phyloP scores from a whole-genome alignment of 768 basidiomycete genomes.

The Hericium alpestre region DNA sequence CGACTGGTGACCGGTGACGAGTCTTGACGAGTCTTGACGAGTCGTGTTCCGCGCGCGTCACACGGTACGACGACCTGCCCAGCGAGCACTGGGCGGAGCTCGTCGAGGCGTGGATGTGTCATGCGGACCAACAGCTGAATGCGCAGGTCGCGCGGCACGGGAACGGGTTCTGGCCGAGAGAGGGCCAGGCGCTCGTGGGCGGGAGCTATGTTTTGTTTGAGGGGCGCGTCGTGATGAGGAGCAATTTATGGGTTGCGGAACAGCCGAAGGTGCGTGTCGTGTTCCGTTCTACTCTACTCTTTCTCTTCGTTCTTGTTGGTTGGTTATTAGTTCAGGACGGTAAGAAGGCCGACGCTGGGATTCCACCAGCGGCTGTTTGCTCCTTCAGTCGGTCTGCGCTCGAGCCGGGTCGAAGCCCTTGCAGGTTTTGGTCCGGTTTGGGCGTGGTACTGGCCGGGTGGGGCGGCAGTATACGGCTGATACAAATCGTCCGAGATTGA shows the following conservation, averaged over 20 bases:
- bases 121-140: slow-evolving; percentile 76
- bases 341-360: slow-evolving; percentile 88
- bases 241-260: slow-evolving; percentile 37
- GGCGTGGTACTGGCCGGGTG: slow-evolving; percentile 15
- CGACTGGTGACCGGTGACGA: no score
- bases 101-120: slow-evolving; percentile 98
- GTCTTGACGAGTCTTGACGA: no score
- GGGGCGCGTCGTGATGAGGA: slow-evolving; percentile 39
- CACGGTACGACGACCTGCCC: slow-evolving; percentile 72
- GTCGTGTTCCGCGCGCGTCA: slow-evolving; percentile 14
- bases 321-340: slow-evolving; percentile 40
- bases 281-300: slow-evolving; percentile 8
- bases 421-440: slow-evolving; percentile 38
- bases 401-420: slow-evolving; percentile 37
- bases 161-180: slow-evolving; percentile 71
- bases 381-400: slow-evolving; percentile 7
- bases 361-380: slow-evolving; percentile 49
- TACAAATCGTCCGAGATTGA: slow-evolving; percentile 88
- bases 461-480: slow-evolving; percentile 54
- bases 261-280: slow-evolving; percentile 45
- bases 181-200: slow-evolving; percentile 71
- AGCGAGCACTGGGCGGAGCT: slow-evolving; percentile 97
- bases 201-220: slow-evolving; percentile 83
- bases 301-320: not conserved
- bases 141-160: slow-evolving; percentile 51